phyloP scores from a whole-genome alignment of 2,329 filamentous ascomycete species.

The Aureobasidium sp. region DNA sequence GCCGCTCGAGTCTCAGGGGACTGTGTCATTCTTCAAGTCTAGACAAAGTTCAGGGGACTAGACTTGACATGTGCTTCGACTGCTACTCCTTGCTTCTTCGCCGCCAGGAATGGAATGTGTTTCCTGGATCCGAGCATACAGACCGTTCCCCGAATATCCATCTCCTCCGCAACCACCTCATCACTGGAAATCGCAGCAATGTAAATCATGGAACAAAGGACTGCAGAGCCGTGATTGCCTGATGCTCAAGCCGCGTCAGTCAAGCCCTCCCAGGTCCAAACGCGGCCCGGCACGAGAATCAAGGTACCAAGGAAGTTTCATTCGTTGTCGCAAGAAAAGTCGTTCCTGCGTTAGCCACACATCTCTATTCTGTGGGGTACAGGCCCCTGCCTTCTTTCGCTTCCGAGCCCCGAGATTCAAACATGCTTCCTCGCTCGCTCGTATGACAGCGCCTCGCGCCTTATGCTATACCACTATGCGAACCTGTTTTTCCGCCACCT shows the following conservation, averaged over 20 bases:
- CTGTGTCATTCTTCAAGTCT: slow-evolving; percentile 1
- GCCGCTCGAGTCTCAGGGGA: neutral
- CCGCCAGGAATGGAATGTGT: neutral
- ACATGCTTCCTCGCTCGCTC: neutral
- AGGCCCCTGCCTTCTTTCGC: slow-evolving; percentile 7
- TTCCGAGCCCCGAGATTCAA: neutral
- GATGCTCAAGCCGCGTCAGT: slow-evolving; percentile 2
- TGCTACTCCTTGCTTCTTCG: slow-evolving; percentile 2
- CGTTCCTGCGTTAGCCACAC: slow-evolving; percentile 8
- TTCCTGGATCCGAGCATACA: neutral
- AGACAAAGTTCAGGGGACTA: slow-evolving; percentile 9
- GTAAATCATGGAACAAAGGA: slow-evolving; percentile 9
- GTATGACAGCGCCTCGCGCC: slow-evolving; percentile 1
- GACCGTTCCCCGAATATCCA: neutral
- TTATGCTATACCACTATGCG: neutral
- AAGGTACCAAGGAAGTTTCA: slow-evolving; percentile 10
- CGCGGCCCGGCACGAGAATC: slow-evolving; percentile 10
- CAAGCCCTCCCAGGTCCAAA: neutral
- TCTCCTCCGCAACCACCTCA: slow-evolving; percentile 6
- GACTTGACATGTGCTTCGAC: slow-evolving; percentile 1
- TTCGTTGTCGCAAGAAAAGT: slow-evolving; percentile 8
- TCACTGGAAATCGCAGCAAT: neutral
- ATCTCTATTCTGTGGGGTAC: slow-evolving; percentile 8
- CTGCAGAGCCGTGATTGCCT: slow-evolving; percentile 1
- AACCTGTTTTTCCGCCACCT: neutral